Conservation (phyloP, 78 protist species). For the Dictyostelium intermedium region DNA sequence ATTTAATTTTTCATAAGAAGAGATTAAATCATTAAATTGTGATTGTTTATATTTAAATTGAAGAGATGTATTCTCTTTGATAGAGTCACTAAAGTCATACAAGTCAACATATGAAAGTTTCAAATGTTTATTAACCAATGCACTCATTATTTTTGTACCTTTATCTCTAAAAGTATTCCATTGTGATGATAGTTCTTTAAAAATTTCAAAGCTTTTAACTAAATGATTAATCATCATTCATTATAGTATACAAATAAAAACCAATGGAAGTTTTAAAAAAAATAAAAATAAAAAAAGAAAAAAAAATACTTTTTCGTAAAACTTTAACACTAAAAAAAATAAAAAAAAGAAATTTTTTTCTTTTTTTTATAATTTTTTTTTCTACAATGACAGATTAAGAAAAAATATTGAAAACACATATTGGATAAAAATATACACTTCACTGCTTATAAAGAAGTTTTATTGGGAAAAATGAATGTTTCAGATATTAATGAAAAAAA, state of each 20-base stretch:
- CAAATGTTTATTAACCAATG: constrained; percentile 27
- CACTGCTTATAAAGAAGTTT: too few species aligned
- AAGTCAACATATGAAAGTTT: constrained; percentile 8
- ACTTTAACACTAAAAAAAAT: too few species aligned
- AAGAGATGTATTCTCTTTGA: neutral
- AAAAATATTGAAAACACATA: too few species aligned
- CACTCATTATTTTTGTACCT: constrained; percentile 32
- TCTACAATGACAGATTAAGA: too few species aligned
- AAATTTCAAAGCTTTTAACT: neutral
- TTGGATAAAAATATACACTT: too few species aligned
- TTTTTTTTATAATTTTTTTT: too few species aligned
- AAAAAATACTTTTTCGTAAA: too few species aligned
- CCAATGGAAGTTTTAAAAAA: neutral
- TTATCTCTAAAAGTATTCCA: constrained; percentile 62
- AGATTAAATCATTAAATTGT: neutral
- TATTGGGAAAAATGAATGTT: too few species aligned
- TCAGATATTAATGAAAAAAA: too few species aligned
- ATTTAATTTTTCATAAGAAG: constrained; percentile 12
- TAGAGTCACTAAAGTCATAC: neutral
- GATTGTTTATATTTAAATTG: constrained; percentile 19
- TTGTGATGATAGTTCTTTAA: constrained; percentile 49
- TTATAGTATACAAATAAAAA: neutral
- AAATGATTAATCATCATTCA: constrained; percentile 10
- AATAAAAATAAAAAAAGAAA: neutral
- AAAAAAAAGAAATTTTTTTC: too few species aligned